Conservation (phyloP, 2,329 filamentous ascomycete genomes). For the Grosmannia clavigera region DNA sequence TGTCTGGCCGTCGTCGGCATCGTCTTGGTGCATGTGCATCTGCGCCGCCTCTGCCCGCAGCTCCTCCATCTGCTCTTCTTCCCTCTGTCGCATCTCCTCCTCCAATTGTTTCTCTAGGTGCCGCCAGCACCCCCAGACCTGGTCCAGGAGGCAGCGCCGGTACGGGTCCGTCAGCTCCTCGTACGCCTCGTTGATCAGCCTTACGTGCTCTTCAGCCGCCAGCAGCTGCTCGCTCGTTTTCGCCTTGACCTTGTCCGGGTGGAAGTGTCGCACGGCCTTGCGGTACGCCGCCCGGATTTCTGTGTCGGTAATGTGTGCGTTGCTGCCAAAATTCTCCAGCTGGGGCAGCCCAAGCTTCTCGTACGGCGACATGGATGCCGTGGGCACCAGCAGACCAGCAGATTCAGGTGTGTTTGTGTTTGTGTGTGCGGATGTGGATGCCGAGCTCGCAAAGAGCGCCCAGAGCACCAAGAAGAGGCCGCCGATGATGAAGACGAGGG, state of each 20-base stretch:
- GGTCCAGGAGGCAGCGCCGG: not conserved
- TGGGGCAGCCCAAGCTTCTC: not conserved
- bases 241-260: not conserved
- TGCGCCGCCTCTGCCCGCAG: not conserved
- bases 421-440: not conserved
- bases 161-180: not conserved
- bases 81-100: not conserved
- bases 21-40: not conserved
- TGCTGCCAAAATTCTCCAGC: not conserved
- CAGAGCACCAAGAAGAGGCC: not conserved
- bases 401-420: not conserved
- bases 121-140: not conserved
- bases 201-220: not conserved
- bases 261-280: not conserved
- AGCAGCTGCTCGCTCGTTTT: not conserved
- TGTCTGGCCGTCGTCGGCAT: not conserved
- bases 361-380: not conserved
- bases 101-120: not conserved
- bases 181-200: not conserved
- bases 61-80: not conserved
- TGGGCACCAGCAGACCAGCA: not conserved
- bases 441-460: not conserved
- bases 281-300: not conserved
- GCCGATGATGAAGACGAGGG: not conserved
- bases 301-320: not conserved